Evolutionary conservation across 169 alveolate species (phyloP).

Genomic region (Plasmodium coatneyi): DNA sequence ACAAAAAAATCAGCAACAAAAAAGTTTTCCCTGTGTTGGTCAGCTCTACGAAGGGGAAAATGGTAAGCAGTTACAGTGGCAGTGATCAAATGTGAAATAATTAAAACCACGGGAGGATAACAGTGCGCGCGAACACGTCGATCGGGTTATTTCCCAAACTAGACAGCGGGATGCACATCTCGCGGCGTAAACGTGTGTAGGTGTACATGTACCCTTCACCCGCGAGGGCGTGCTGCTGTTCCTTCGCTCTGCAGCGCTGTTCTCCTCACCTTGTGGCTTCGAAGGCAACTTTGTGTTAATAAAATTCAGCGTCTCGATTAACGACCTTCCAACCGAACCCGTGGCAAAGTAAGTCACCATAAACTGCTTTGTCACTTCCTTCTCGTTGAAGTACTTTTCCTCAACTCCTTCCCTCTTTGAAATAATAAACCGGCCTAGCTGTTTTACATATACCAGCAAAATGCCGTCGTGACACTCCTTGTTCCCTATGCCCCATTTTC

Average conservation of each 20-base stretch:
- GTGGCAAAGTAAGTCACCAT: constrained; percentile 59
- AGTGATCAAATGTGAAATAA: not conserved
- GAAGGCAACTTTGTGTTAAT: constrained; percentile 58
- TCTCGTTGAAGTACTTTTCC: constrained; percentile 45
- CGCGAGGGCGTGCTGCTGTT: not conserved
- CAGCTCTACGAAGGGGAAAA: constrained; percentile 16
- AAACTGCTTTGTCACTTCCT: constrained; percentile 44
- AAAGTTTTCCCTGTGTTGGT: constrained; percentile 72
- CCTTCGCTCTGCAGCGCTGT: no score
- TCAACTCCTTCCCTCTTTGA: constrained; percentile 75
- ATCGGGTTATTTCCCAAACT: not conserved
- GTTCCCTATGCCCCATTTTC: constrained; percentile 77
- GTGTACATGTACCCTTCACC: not conserved
- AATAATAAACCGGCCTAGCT: constrained; percentile 35
- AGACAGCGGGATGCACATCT: not conserved
- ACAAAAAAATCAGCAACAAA: constrained; percentile 57
- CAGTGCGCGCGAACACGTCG: not conserved
- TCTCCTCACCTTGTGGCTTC: constrained; percentile 57
- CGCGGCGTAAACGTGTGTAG: not conserved
- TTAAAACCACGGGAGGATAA: not conserved
- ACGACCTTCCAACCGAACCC: constrained; percentile 57
- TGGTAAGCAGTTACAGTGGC: not conserved
- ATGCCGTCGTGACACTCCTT: constrained; percentile 73
- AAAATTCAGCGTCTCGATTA: constrained; percentile 44
- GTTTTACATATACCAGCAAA: constrained; percentile 61